Evolutionary conservation across 78 protist species (phyloP).

Genomic region (Dictyostelium firmibasis): DNA sequence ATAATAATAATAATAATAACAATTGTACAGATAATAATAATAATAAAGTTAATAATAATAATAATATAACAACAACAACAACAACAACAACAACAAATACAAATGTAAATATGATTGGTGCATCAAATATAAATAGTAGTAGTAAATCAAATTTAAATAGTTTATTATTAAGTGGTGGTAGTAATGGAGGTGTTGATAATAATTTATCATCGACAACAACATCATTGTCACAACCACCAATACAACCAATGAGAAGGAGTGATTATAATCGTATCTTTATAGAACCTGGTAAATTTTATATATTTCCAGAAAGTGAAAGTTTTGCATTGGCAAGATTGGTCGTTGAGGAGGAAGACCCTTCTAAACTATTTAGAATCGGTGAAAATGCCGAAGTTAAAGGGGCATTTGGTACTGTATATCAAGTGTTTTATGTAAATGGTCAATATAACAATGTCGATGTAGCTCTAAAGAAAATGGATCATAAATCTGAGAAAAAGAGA

Average conservation of each 20-base stretch:
- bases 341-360: constrained; percentile 57
- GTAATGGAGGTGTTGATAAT: background rate
- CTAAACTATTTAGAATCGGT: constrained; percentile 44
- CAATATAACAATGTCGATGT: constrained; percentile 22
- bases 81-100: background rate
- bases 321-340: constrained; percentile 55
- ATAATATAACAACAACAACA: background rate
- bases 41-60: background rate
- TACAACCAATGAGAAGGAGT: constrained; percentile 2
- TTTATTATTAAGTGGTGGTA: background rate
- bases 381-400: constrained; percentile 27
- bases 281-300: constrained; percentile 69
- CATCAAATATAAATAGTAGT: background rate
- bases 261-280: constrained; percentile 68
- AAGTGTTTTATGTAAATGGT: constrained; percentile 13
- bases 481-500: constrained; percentile 49
- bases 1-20: background rate
- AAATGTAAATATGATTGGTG: background rate
- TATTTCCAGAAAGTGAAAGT: constrained; percentile 40
- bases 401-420: constrained; percentile 67
- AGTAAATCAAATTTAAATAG: background rate
- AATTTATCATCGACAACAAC: background rate
- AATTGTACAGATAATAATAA: background rate
- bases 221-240: constrained; percentile 2
- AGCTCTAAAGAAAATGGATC: constrained; percentile 67